Base-by-base conservation (phyloP, 805 yeast genomes). In the Ogataea nitratoaversa region DNA sequence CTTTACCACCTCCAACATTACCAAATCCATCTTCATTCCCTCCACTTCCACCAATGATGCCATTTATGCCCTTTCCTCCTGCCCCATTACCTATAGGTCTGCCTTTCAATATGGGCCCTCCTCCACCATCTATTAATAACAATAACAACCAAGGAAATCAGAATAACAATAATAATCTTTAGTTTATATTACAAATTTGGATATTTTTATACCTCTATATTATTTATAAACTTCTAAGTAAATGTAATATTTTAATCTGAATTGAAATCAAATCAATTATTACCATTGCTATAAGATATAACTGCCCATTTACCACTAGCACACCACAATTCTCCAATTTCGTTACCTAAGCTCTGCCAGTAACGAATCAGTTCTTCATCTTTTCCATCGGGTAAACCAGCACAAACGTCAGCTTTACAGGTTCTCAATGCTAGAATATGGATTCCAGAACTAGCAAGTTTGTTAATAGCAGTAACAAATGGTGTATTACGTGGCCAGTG, bases 241-340 rank as follows among this genome's bases (percentile, higher is more conserved):
- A n/a, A n/a, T n/a, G n/a, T n/a, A n/a, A n/a, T n/a, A n/a, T n/a
- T n/a, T n/a, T n/a, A n/a, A n/a, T n/a, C n/a, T n/a, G n/a, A 11
- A 22, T 22, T 22, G 25, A 22, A 8, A 8, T 22, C 7, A 22
- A 22, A 7, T 19, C 24, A 31, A 12, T 31, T 27, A 8, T 12
- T 17, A 25, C 81, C 79, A 37, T 54, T 50, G 13, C 70, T 65
- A 56, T 66, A 84, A 37, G 84, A 76, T 31, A 91, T 78, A 14
- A 93, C 96, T 1, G 99, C 99, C 80, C 93, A 93, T 60, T 87
- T 84, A 43, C 99, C 99, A 44, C 86, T 76, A 49, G 87, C 72
- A 35, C 82, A 74, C 99, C 99, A 93, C 47, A 82, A 76, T 34
- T 78, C 78, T 19, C 85, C 87, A 37, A 69, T 61, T 43, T 82